A percentile compares a stretch with the other conserved stretches of the same genome.
These are phyloP conservation scores for Gilbertella persicaria DNA, from an alignment of 371 early-diverging fungal genomes.

Conservation along the genomic window DNA sequence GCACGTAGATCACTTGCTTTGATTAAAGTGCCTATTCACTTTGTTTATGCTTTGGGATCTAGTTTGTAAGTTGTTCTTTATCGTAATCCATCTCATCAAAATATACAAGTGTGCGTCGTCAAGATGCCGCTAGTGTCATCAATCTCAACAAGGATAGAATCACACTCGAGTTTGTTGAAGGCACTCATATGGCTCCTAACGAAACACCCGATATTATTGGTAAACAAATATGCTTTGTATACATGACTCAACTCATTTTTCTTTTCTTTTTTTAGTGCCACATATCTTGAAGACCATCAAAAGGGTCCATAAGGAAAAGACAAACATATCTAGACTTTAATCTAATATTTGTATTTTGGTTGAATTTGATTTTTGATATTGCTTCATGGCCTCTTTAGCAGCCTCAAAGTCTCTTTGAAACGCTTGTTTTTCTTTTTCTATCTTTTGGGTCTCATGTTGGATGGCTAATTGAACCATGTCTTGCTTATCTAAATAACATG, in stretches of 20 bases:
- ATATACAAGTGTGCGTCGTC: too few species aligned
- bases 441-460: not conserved
- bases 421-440: slow-evolving; percentile 11
- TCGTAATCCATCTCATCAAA: not conserved
- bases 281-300: slow-evolving; percentile 16
- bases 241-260: not conserved
- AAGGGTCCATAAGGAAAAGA: slow-evolving; percentile 4
- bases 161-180: slow-evolving; percentile 27
- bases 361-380: slow-evolving; percentile 5
- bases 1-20: slow-evolving; percentile 5
- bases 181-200: slow-evolving; percentile 38
- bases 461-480: not conserved
- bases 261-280: slow-evolving; percentile 5
- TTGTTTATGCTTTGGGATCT: slow-evolving; percentile 19
- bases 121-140: not conserved
- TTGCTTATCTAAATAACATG: slow-evolving; percentile 5
- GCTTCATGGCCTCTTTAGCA: slow-evolving; percentile 19
- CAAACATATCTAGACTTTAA: slow-evolving; percentile 8
- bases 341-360: slow-evolving; percentile 6
- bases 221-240: slow-evolving; percentile 10
- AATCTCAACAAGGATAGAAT: slow-evolving; percentile 5
- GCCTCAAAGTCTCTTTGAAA: slow-evolving; percentile 16
- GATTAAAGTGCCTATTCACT: slow-evolving; percentile 20
- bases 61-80: slow-evolving; percentile 24
- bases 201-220: slow-evolving; percentile 32